Percentiles rank a stretch among this genome's conserved stretches.
Conservation (phyloP, 306 rosid species). For the Dicorynia guianensis region DNA sequence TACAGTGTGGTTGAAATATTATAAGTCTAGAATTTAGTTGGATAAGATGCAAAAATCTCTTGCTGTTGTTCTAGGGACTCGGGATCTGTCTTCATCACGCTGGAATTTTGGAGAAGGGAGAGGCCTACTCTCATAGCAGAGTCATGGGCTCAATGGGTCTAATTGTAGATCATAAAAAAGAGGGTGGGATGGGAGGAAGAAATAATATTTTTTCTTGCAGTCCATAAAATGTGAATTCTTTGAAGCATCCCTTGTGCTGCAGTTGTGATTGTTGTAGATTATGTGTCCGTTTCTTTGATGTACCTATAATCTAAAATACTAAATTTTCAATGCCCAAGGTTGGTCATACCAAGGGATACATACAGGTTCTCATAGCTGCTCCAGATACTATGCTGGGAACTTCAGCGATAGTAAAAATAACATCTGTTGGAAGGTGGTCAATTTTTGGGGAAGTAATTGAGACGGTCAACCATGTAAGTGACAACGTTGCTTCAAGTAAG, state of each 20-base stretch:
- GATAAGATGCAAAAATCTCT: not conserved
- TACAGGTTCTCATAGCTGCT: slow-evolving; percentile 85
- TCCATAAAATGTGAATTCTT: slow-evolving; percentile 30
- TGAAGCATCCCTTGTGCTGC: slow-evolving; percentile 30
- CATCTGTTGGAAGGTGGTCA: slow-evolving; percentile 94
- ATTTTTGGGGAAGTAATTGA: slow-evolving; percentile 90
- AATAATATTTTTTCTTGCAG: not conserved
- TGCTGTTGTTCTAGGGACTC: slow-evolving; percentile 3
- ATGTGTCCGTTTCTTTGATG: slow-evolving; percentile 13
- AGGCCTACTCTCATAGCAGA: slow-evolving; percentile 3
- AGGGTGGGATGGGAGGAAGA: slow-evolving; percentile 16
- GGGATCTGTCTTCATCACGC: slow-evolving; percentile 14
- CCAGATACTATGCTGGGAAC: slow-evolving; percentile 83
- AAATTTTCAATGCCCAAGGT: slow-evolving; percentile 62
- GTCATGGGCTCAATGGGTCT: not conserved
- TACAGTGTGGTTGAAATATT: not conserved
- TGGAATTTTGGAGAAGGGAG: slow-evolving; percentile 13
- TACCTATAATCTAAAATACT: slow-evolving; percentile 34
- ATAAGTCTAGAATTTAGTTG: not conserved
- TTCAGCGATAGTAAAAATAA: slow-evolving; percentile 81
- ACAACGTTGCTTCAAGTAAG: slow-evolving; percentile 43
- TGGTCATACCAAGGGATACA: slow-evolving; percentile 96
- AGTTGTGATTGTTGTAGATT: slow-evolving; percentile 14
- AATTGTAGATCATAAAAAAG: slow-evolving; percentile 4
- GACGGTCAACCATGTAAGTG: slow-evolving; percentile 49